phyloP scores from a whole-genome alignment of 805 yeast genomes.

The Ogataea thermomethanolica region DNA sequence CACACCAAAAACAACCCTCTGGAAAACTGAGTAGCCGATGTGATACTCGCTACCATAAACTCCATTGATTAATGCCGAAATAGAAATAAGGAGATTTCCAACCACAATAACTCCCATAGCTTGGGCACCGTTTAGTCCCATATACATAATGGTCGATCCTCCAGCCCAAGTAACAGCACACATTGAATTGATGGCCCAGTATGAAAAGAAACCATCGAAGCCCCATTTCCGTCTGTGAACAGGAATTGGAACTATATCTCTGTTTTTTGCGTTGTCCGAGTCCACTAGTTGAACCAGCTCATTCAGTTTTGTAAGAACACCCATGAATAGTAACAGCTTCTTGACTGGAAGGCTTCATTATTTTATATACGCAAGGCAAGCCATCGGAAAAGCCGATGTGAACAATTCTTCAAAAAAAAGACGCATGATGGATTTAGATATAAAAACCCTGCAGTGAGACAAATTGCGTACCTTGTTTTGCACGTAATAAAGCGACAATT shows the following conservation, averaged over 20 bases:
- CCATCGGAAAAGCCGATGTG: too few relatives aligned
- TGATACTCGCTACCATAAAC: conserved; percentile 49
- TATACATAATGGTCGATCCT: conserved; percentile 40
- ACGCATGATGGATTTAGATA: too few relatives aligned
- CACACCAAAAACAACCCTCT: conserved; percentile 45
- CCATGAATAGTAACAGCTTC: too few relatives aligned
- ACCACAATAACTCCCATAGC: conserved; percentile 43
- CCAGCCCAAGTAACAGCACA: conserved; percentile 28
- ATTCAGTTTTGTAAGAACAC: background rate
- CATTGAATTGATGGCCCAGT: conserved; percentile 33
- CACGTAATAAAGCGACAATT: too few relatives aligned
- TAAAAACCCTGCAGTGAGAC: too few relatives aligned
- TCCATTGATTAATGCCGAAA: conserved; percentile 44
- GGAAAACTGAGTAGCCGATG: conserved; percentile 45
- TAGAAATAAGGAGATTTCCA: conserved; percentile 44
- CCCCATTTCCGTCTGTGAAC: conserved; percentile 39
- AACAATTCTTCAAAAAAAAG: too few relatives aligned
- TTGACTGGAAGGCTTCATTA: too few relatives aligned
- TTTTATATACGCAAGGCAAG: too few relatives aligned
- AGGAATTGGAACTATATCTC: conserved; percentile 38
- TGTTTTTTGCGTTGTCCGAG: conserved; percentile 5
- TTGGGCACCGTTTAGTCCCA: conserved; percentile 44
- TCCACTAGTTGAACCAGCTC: conserved; percentile 2
- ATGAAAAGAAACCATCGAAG: conserved; percentile 14
- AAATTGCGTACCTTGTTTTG: too few relatives aligned